A percentile compares a stretch with the other conserved stretches of the same genome.
These are phyloP conservation scores for Solanum chacoense DNA, from an alignment of 305 asterid genomes.

Conservation along the genomic window DNA sequence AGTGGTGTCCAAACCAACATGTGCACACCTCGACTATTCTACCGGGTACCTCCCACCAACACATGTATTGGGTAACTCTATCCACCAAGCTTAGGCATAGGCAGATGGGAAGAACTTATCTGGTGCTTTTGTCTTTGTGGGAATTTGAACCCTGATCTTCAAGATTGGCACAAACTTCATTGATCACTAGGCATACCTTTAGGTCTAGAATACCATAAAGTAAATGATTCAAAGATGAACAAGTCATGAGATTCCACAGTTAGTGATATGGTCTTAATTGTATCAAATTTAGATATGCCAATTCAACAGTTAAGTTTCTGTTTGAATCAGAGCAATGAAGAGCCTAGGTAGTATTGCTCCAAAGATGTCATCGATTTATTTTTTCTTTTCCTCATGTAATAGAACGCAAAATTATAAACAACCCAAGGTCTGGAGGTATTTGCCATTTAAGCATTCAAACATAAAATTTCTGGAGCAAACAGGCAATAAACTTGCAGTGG, in stretches of 20 bases:
- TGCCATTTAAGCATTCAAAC: not conserved
- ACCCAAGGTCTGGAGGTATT: not conserved
- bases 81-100: not conserved
- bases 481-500: not conserved
- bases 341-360: not conserved
- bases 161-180: not conserved
- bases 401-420: not conserved
- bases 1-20: not conserved
- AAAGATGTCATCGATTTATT: not conserved
- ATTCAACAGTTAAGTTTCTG: not conserved
- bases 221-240: not conserved
- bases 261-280: not conserved
- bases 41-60: not conserved
- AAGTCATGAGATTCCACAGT: not conserved
- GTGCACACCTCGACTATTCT: not conserved
- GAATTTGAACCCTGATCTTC: not conserved
- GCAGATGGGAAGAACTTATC: not conserved
- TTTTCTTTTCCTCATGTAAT: not conserved
- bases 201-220: not conserved
- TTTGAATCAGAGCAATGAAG: not conserved
- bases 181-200: not conserved
- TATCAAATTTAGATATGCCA: not conserved
- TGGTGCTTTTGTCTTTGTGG: not conserved
- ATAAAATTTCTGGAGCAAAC: not conserved
- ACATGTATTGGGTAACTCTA: not conserved